phyloP scores from a whole-genome alignment of 331 rosid genomes.

The Stylosanthes scabra region DNA sequence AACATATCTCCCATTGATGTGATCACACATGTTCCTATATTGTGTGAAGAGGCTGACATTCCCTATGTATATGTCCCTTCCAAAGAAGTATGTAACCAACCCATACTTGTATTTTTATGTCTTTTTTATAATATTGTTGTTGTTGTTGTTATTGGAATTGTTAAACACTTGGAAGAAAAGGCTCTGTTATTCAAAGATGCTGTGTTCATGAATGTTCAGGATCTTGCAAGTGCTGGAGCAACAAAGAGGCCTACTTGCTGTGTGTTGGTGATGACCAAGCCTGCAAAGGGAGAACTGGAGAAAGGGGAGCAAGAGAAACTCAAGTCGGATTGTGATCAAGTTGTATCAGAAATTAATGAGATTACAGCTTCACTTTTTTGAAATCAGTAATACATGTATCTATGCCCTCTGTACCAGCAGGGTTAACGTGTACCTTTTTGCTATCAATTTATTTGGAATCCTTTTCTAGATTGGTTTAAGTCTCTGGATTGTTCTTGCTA shows the following conservation, averaged over 20 bases:
- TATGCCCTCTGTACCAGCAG: slow-evolving; percentile 21
- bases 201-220: slow-evolving; percentile 51
- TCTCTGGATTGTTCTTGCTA: too few relatives aligned
- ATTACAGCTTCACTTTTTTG: slow-evolving; percentile 65
- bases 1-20: slow-evolving; percentile 96
- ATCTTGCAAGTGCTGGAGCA: slow-evolving; percentile 90
- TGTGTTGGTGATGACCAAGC: slow-evolving; percentile 81
- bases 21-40: slow-evolving; percentile 86
- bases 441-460: too few relatives aligned
- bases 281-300: slow-evolving; percentile 79
- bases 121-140: background rate
- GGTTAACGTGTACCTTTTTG: too few relatives aligned
- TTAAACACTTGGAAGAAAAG: background rate
- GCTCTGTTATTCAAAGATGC: background rate
- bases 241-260: slow-evolving; percentile 99
- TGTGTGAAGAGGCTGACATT: slow-evolving; percentile 89
- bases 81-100: slow-evolving; percentile 74
- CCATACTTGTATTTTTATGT: background rate
- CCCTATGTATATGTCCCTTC: slow-evolving; percentile 81
- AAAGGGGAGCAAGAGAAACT: slow-evolving; percentile 76
- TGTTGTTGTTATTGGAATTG: background rate
- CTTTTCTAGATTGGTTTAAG: too few relatives aligned
- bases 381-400: slow-evolving; percentile 31
- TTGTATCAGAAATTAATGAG: slow-evolving; percentile 65
- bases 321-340: slow-evolving; percentile 69